Evolutionary conservation across 2,329 filamentous ascomycete species (phyloP).

Genomic region (Boeremia exigua): DNA sequence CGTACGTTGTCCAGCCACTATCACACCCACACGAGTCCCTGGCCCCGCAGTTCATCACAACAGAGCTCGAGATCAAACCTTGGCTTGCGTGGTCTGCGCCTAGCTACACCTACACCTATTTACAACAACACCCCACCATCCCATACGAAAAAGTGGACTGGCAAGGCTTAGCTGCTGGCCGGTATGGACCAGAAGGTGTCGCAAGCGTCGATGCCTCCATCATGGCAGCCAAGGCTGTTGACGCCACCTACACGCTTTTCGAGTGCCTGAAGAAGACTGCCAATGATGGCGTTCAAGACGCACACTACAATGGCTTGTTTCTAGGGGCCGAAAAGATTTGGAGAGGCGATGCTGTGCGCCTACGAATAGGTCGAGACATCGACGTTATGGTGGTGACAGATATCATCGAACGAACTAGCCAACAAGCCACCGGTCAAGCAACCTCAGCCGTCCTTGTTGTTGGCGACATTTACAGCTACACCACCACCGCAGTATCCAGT

Average conservation of each 20-base stretch:
- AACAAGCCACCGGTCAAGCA: constrained; percentile 21
- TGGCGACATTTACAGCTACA: constrained; percentile 61
- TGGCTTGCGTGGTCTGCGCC: constrained; percentile 67
- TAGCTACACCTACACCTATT: constrained; percentile 52
- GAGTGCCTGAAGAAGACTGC: constrained; percentile 51
- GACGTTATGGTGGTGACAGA: constrained; percentile 58
- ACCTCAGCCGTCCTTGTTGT: constrained; percentile 48
- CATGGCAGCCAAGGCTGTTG: constrained; percentile 62
- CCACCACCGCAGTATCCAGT: constrained; percentile 40
- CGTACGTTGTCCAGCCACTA: constrained; percentile 57
- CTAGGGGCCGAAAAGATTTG: constrained; percentile 66
- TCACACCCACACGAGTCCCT: constrained; percentile 54
- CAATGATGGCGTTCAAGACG: constrained; percentile 49
- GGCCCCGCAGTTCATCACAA: constrained; percentile 51
- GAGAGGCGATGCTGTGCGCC: constrained; percentile 64
- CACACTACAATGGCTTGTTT: constrained; percentile 61
- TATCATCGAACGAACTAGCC: constrained; percentile 50
- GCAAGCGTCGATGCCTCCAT: constrained; percentile 64
- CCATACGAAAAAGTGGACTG: constrained; percentile 60
- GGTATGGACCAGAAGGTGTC: constrained; percentile 55
- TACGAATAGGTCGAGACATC: constrained; percentile 53
- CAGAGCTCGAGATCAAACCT: constrained; percentile 57
- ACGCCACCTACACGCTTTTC: constrained; percentile 62
- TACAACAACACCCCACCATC: constrained; percentile 51
- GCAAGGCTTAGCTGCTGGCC: constrained; percentile 51